These are phyloP conservation scores for Paecilomyces dactylethromorphus DNA, from an alignment of 2,329 filamentous ascomycete genomes.

Conservation along the genomic window DNA sequence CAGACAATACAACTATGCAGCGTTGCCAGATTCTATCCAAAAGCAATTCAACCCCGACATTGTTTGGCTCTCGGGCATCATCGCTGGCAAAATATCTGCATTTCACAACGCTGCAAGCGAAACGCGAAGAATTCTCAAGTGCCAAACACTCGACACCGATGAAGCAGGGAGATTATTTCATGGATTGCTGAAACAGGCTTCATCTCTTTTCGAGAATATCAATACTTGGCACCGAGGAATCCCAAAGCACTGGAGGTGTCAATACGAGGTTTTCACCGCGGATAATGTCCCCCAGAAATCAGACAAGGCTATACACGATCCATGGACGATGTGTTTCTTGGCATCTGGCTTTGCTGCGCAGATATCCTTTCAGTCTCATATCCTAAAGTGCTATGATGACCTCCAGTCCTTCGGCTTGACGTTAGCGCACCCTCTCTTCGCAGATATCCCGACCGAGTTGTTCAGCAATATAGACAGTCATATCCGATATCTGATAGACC, in stretches of 20 bases:
- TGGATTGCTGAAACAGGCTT: background rate
- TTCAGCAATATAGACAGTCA: background rate
- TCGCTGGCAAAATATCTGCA: background rate
- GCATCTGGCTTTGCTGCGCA: background rate
- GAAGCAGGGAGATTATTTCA: background rate
- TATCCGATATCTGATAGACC: background rate
- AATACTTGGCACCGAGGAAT: background rate
- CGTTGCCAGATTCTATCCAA: background rate
- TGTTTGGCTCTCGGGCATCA: background rate
- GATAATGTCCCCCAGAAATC: background rate
- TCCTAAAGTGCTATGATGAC: background rate
- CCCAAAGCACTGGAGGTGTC: background rate
- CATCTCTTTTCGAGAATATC: background rate
- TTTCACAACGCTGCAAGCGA: background rate
- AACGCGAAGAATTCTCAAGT: background rate
- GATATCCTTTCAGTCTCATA: background rate
- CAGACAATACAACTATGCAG: background rate
- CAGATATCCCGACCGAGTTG: background rate
- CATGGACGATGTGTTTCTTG: background rate
- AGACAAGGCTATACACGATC: background rate
- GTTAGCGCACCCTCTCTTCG: background rate
- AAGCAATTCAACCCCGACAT: background rate
- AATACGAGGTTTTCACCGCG: background rate
- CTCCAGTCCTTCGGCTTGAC: background rate
- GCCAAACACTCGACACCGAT: background rate